Base-by-base conservation (phyloP, 345 rosid species). In the Populus ilicifolia region DNA sequence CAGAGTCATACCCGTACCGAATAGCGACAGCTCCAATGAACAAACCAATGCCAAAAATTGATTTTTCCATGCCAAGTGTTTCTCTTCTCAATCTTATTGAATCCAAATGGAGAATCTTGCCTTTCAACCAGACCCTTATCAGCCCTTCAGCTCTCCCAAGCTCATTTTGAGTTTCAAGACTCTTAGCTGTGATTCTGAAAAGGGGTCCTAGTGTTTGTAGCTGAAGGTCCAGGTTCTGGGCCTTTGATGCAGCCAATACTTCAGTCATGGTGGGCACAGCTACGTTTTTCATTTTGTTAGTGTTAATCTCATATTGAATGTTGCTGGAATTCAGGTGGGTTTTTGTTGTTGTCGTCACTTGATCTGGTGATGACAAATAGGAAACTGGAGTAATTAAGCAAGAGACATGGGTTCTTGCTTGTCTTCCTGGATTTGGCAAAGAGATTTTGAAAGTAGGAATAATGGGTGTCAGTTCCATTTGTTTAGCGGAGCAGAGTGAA, bases 1-100 rank as follows among this genome's bases (percentile, higher is more conserved):
- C 92, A 81, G 87, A 87, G 66, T 92, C 97, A 52, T 85, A 92
- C 5, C 97, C 98, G 71, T 91, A 78, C 50, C 98, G 83, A 76
- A 95, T 83, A 17, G 98, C 99, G 59, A 95, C 92, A 80, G 99
- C 97, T 85, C 98, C 98, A 35, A 95, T 84, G 75, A 92, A 89
- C 84, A 93, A 84, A 75, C 97, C 98, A 78, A 90, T 89, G 59
- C 99, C 99, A 79, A 93, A 89, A 56, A 92, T 88, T 17, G 98
- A 95, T 48, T 75, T 89, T 72, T 93, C 96, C 94, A 90, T 87
- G 25, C 89, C 88, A 70, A 86, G 50, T 12, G 96, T 93, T 85
- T 93, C 98, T 82, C 85, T 90, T 41, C 80, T 87, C 82, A 95
- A 70, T 75, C 75, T 90, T 61, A 95, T 83, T 4, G 98, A 90